These are phyloP conservation scores for Diaporthe humulicola DNA, from an alignment of 2,329 filamentous ascomycete species.

Conservation along the genomic window DNA sequence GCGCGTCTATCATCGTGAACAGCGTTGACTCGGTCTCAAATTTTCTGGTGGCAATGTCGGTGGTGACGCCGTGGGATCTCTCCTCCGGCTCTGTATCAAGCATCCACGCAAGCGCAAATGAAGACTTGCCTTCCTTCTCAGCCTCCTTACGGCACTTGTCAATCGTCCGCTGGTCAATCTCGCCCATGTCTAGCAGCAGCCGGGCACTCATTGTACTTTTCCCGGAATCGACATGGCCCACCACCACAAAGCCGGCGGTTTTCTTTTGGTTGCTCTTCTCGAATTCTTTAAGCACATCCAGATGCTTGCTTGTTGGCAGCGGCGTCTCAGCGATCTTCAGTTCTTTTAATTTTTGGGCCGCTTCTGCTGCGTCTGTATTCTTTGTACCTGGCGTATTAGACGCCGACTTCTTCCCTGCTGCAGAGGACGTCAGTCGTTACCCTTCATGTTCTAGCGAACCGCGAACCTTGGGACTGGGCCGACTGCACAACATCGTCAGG, in stretches of 20 bases:
- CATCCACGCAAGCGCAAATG: constrained; percentile 97
- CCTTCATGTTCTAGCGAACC: constrained; percentile 63
- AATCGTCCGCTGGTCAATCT: constrained; percentile 88
- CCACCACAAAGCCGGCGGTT: constrained; percentile 90
- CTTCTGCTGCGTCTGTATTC: constrained; percentile 53
- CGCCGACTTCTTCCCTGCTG: constrained; percentile 65
- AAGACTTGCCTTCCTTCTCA: constrained; percentile 91
- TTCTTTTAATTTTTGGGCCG: constrained; percentile 53
- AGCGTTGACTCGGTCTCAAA: constrained; percentile 90
- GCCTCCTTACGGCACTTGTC: constrained; percentile 92
- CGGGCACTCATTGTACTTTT: constrained; percentile 98
- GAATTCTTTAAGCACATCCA: constrained; percentile 87
- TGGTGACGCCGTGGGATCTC: constrained; percentile 89
- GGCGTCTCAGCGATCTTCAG: constrained; percentile 64
- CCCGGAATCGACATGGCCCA: constrained; percentile 97
- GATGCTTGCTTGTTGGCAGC: constrained; percentile 78
- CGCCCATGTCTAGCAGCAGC: constrained; percentile 88
- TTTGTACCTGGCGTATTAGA: constrained; percentile 52
- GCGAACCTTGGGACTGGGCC: constrained; percentile 92
- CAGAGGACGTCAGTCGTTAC: constrained; percentile 64
- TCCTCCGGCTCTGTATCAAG: constrained; percentile 94
- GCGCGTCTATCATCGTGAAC: constrained; percentile 96
- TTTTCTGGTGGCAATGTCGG: constrained; percentile 94
- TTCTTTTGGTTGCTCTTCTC: constrained; percentile 82
- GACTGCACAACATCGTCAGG: constrained; percentile 90